Percentiles rank a stretch among this genome's conserved stretches.
phyloP scores from a whole-genome alignment of 768 basidiomycete genomes.

The Hericium rajendrae region DNA sequence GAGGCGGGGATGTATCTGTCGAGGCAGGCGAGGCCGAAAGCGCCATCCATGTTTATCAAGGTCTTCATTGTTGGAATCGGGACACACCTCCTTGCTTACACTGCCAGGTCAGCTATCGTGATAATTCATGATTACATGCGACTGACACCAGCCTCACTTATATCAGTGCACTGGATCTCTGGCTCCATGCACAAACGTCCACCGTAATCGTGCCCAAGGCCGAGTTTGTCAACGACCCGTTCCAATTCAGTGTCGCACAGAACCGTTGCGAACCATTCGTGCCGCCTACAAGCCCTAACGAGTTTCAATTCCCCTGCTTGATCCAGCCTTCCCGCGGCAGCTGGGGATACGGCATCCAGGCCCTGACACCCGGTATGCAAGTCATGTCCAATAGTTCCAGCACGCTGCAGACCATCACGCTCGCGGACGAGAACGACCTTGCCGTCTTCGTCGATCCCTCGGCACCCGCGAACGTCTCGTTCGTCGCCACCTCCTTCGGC shows the following conservation, averaged over 20 bases:
- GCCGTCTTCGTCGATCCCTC: background rate
- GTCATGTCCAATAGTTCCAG: background rate
- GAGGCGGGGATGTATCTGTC: background rate
- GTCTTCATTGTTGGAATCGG: background rate
- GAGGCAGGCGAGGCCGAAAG: background rate
- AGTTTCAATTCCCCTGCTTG: background rate
- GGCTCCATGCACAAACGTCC: background rate
- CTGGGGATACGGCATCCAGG: background rate
- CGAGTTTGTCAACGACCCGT: background rate
- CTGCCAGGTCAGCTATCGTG: background rate
- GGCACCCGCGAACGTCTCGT: background rate
- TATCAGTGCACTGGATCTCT: background rate
- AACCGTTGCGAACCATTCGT: background rate
- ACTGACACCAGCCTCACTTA: background rate
- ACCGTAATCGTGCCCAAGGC: background rate
- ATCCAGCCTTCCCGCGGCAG: background rate
- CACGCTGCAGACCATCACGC: background rate
- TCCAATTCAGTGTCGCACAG: background rate
- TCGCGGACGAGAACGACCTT: background rate
- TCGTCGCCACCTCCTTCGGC: background rate
- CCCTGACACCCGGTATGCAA: background rate
- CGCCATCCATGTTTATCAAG: background rate
- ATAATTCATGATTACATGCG: background rate
- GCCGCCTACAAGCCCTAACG: background rate
- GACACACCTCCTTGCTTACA: background rate